Evolutionary conservation across 768 basidiomycete species (phyloP), one percentile per base, ranked within the genome.

Genomic region (Termitomyces sp.): DNA sequence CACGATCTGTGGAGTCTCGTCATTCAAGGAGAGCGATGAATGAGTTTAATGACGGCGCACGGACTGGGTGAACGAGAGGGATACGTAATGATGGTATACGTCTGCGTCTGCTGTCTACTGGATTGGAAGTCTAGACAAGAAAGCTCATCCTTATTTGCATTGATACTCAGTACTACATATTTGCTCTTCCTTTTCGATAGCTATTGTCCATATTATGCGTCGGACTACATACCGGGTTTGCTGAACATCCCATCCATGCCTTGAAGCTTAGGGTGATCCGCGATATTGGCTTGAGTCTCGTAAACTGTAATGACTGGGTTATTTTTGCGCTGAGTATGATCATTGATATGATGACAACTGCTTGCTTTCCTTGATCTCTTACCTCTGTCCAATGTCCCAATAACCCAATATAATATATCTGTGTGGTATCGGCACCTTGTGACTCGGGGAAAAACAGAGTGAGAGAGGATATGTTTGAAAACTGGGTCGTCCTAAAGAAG

Each of bases 221-320:
- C 23, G 18, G 50, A 30, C 66, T 64, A 71, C 55, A 63, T 62
- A 49, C 79, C 79, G 7, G 84, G 77, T 40, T 77, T 69, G 60
- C 72, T 83, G 63, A 83, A 76, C 60, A 76, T 78, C 9, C 85
- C 84, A 38, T 87, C 86, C 48, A 82, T 86, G n/a, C 92, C 91
- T 66, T 85, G 86, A 50, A 93, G 89, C 73, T 92, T 93, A 61
- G 85, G 80, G 64, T 96, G 95, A 69, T 96, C 95, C 1, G 92
- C 89, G 33, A 89, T 75, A 63, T 93, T 94, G 9, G 95, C 90
- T 63, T 90, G 88, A 0, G 89, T 74, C 71, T 97, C 95, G 66
- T 96, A 97, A 13, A 96, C 85, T 0, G 93, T 88, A 57, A 95
- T 82, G 41, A 92, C 80, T 1, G 94, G 91, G 60, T 87, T 83